Evolutionary conservation across 2,329 filamentous ascomycete genomes (phyloP).

Genomic region (Alternaria ventricosa): DNA sequence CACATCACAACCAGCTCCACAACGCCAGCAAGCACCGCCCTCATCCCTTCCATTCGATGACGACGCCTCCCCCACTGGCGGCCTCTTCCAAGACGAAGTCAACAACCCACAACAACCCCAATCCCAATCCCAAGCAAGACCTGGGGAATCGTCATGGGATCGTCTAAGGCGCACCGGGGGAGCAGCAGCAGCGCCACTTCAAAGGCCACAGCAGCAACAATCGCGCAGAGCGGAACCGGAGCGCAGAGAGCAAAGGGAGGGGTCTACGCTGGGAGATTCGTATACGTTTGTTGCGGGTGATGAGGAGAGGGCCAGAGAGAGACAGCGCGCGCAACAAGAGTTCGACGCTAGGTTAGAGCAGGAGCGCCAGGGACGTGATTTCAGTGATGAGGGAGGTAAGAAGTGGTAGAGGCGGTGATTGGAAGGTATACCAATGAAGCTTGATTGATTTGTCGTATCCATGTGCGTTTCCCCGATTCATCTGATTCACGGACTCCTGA

Average conservation of each 20-base stretch:
- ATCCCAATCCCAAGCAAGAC: constrained; percentile 19
- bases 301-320: constrained; percentile 53
- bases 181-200: constrained; percentile 21
- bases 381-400: constrained; percentile 37
- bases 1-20: constrained; percentile 10
- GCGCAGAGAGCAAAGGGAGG: constrained; percentile 35
- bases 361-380: constrained; percentile 57
- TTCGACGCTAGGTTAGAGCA: constrained; percentile 58
- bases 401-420: constrained; percentile 31
- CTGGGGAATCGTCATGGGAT: constrained; percentile 54
- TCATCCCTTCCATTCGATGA: constrained; percentile 32
- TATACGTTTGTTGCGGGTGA: constrained; percentile 54
- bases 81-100: constrained; percentile 43
- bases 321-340: constrained; percentile 56
- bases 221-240: constrained; percentile 23
- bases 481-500: too few relatives aligned
- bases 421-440: neutral
- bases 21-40: constrained; percentile 15
- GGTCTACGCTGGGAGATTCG: constrained; percentile 49
- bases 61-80: constrained; percentile 48
- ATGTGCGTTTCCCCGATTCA: neutral
- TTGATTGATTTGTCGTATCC: neutral
- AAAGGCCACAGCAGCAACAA: constrained; percentile 18
- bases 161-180: constrained; percentile 46
- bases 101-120: constrained; percentile 13